Base-by-base conservation (phyloP, 2,329 filamentous ascomycete genomes). In the Metarhizium rileyi region DNA sequence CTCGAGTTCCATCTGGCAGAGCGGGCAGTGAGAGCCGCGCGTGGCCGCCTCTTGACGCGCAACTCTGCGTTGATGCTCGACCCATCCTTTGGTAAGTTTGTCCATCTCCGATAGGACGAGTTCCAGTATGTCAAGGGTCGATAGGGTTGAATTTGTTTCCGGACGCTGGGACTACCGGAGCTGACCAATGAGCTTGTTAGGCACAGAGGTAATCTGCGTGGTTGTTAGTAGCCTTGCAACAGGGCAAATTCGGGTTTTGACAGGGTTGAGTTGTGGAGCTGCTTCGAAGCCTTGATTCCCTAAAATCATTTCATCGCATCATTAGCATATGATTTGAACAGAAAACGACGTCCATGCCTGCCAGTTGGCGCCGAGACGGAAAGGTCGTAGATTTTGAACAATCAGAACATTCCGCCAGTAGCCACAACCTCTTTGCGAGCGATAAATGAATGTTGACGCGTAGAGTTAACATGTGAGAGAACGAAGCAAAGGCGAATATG, bases 1-100 rank as follows among this genome's bases (percentile, higher is more conserved):
- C 22, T 56, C 52, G 9, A 64, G 44, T 4, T 63, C 58, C 25
- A 48, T 41, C 1, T 55, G 50, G 22, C 65, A 66, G 2, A 56
- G 33, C 1, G 57, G 56, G 47, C 62, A 63, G 8, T 44, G 55
- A 8, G 44, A 4, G 7, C 47, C 43, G 3, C 50, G 51, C 2
- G 54, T 53, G 8, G 44, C 46, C 22, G 53, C 53, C 8, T 49
- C 53, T 30, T 61, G 56, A 12, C 57, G 58, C 10, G 57, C 48
- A 25, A 52, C 53, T 28, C 54, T 61, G 25, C 59, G 57, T 14
- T 59, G 49, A 30, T 60, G 56, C 20, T 55, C 50, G 16, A 60
- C 55, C 52, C 59, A 61, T n/a, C 50, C 54, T 7, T 57, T 53
- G 42, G 51, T 52, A 30, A 52, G 41, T 41, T 50, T 50, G 14